Conservation (phyloP, 129 eudicot species). For the Dittrichia graveolens region DNA sequence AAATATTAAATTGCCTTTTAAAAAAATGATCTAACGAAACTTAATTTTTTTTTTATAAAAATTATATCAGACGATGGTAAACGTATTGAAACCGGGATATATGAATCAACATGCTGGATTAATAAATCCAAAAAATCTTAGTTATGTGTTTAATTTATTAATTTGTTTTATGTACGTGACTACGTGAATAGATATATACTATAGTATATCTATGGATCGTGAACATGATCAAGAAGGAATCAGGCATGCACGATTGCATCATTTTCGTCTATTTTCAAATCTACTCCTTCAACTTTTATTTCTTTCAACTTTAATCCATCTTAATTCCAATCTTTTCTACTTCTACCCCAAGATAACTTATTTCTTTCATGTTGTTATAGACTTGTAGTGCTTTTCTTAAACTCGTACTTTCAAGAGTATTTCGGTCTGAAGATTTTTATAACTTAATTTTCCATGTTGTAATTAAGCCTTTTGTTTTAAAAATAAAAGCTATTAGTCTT, state of each 20-base stretch:
- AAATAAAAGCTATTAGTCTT: too few relatives aligned
- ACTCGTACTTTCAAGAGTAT: too few relatives aligned
- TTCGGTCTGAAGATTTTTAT: too few relatives aligned
- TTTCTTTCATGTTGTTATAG: too few relatives aligned
- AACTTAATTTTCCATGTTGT: too few relatives aligned
- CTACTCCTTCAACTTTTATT: slow-evolving; percentile 15
- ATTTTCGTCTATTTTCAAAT: neutral
- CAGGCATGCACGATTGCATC: slow-evolving; percentile 30
- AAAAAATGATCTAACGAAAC: too few relatives aligned
- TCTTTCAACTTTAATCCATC: neutral
- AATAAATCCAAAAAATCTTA: slow-evolving; percentile 16
- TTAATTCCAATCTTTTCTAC: neutral
- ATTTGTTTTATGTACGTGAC: slow-evolving; percentile 33
- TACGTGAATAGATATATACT: slow-evolving; percentile 35
- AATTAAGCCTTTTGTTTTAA: too few relatives aligned
- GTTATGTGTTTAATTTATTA: neutral
- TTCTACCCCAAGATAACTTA: neutral
- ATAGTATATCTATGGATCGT: slow-evolving; percentile 14
- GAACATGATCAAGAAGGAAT: slow-evolving; percentile 25
- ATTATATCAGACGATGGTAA: too few relatives aligned
- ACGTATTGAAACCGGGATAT: neutral
- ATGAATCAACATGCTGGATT: slow-evolving; percentile 2
- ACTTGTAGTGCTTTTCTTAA: too few relatives aligned
- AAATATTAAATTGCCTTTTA: too few relatives aligned
- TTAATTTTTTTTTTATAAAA: too few relatives aligned